Evolutionary conservation across 2,329 filamentous ascomycete species (phyloP).

Genomic region (Alternaria arborescens): DNA sequence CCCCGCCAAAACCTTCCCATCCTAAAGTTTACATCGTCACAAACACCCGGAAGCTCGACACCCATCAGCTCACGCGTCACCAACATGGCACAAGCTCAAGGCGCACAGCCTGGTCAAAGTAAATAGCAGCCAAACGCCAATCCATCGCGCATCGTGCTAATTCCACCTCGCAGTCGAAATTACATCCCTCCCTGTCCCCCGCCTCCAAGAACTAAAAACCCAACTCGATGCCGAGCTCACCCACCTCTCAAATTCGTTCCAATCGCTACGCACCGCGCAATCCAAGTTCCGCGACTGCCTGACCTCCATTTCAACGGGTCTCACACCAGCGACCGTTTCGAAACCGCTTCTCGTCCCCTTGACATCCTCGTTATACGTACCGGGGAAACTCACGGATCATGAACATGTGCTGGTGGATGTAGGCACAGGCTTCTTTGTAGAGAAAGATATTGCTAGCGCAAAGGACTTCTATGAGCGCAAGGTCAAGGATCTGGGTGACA

Average conservation of each 20-base stretch:
- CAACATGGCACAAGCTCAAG: conserved; percentile 36
- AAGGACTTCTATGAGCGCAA: conserved; percentile 73
- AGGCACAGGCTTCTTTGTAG: conserved; percentile 92
- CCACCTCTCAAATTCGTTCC: conserved; percentile 89
- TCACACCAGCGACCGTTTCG: conserved; percentile 54
- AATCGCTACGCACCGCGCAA: conserved; percentile 88
- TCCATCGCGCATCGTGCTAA: conserved; percentile 14
- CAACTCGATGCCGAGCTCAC: conserved; percentile 96
- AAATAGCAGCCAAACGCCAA: conserved; percentile 3
- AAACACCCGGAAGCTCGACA: conserved; percentile 9
- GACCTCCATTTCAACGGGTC: conserved; percentile 72
- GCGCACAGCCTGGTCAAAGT: conserved; percentile 42
- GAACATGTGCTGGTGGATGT: conserved; percentile 75
- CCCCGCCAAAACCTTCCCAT: conserved; percentile 35
- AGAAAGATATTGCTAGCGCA: conserved; percentile 76
- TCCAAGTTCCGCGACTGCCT: conserved; percentile 92
- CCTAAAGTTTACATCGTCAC: conserved; percentile 20
- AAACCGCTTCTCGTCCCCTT: conserved; percentile 85
- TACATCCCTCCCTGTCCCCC: conserved; percentile 79
- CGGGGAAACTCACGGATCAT: conserved; percentile 71
- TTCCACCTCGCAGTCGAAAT: conserved; percentile 64
- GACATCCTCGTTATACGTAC: conserved; percentile 93
- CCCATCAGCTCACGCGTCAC: conserved; percentile 5
- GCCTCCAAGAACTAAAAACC: conserved; percentile 91
- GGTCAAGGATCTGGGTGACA: conserved; percentile 70